Conservation (phyloP, 441 rosid species). For the Pelargonium exstipulatum region DNA sequence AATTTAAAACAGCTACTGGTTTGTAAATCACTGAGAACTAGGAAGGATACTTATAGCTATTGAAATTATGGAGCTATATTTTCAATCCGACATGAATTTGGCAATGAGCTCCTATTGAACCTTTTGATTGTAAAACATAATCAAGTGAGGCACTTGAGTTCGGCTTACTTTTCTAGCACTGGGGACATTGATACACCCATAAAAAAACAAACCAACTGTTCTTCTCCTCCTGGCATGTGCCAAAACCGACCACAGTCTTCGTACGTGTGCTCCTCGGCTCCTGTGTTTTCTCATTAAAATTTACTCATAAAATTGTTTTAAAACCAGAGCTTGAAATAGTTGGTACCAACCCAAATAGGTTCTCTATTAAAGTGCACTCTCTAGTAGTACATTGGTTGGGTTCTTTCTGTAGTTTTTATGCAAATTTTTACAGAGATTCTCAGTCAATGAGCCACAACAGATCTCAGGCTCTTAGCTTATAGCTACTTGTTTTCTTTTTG, state of each 20-base stretch:
- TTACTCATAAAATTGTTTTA: no score
- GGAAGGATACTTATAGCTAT: not conserved
- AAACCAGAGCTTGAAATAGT: not conserved
- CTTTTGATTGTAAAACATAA: not conserved
- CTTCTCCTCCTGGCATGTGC: not conserved
- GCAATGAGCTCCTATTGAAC: not conserved
- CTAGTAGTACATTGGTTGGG: not conserved
- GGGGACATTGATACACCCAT: not conserved
- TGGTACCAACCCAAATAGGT: slow-evolving; percentile 2
- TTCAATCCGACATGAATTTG: not conserved
- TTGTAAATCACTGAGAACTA: not conserved
- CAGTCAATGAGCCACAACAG: not conserved
- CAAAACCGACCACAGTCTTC: slow-evolving; percentile 19
- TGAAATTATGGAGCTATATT: not conserved
- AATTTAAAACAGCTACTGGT: not conserved
- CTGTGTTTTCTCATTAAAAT: not conserved
- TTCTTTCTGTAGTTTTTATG: not conserved
- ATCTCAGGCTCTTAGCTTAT: not conserved
- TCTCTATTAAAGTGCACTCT: not conserved
- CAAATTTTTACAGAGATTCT: not conserved
- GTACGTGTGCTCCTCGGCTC: slow-evolving; percentile 16
- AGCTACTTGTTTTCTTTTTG: not conserved
- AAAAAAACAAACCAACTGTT: slow-evolving; percentile 1
- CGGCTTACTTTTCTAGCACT: slow-evolving; percentile 1
- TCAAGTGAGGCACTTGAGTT: not conserved